These are phyloP conservation scores for Byssochlamys sp. DNA, from an alignment of 2,329 filamentous ascomycete species.

Conservation along the genomic window DNA sequence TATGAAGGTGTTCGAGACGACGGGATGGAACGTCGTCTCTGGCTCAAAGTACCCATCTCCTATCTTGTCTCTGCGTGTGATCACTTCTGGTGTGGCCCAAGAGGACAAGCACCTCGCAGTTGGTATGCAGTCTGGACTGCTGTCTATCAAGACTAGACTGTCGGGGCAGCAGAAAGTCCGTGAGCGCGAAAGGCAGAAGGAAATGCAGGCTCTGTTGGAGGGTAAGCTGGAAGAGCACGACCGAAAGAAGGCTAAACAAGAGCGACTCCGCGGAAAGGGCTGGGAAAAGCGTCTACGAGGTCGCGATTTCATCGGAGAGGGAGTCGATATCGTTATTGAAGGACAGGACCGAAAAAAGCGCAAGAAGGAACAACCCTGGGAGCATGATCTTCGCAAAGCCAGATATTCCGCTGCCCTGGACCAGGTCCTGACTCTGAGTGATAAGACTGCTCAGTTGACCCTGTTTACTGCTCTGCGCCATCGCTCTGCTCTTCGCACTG, in stretches of 20 bases:
- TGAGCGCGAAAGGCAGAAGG: constrained; percentile 67
- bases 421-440: constrained; percentile 54
- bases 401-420: constrained; percentile 72
- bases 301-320: constrained; percentile 73
- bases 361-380: constrained; percentile 66
- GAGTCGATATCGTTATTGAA: constrained; percentile 79
- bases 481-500: constrained; percentile 70
- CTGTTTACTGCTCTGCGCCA: constrained; percentile 77
- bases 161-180: constrained; percentile 70
- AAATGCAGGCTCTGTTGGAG: constrained; percentile 71
- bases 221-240: constrained; percentile 73
- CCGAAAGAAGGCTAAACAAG: constrained; percentile 59
- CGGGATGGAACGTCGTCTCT: constrained; percentile 90
- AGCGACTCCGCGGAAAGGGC: constrained; percentile 50
- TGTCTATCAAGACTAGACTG: constrained; percentile 81
- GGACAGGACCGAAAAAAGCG: constrained; percentile 51
- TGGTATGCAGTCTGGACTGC: constrained; percentile 85
- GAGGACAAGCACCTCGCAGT: constrained; percentile 91
- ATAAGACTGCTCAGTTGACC: constrained; percentile 59
- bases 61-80: constrained; percentile 71
- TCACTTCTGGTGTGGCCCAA: constrained; percentile 55
- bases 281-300: constrained; percentile 56
- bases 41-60: constrained; percentile 88
- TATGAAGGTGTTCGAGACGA: constrained; percentile 92
- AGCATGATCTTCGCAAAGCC: constrained; percentile 67